phyloP scores from a whole-genome alignment of 2,329 filamentous ascomycete species.

The Venturiaceae sp. region DNA sequence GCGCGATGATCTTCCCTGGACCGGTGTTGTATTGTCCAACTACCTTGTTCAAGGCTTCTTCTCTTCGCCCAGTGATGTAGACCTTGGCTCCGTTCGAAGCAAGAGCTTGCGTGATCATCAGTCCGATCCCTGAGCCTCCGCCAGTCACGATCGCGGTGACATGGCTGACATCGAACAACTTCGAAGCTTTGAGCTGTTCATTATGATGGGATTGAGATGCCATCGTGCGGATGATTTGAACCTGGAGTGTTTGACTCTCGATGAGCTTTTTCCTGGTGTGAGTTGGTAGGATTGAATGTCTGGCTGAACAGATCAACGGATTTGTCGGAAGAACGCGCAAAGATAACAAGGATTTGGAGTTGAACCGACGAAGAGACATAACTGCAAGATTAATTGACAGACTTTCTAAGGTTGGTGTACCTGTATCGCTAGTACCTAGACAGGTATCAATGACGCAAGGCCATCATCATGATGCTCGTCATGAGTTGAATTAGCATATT shows the following conservation, averaged over 20 bases:
- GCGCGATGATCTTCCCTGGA: conserved; percentile 38
- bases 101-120: conserved; percentile 53
- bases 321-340: background rate
- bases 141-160: conserved; percentile 36
- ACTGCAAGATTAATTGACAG: background rate
- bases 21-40: conserved; percentile 41
- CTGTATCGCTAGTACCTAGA: background rate
- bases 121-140: conserved; percentile 50
- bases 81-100: conserved; percentile 51
- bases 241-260: background rate
- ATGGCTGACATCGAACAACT: conserved; percentile 36
- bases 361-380: background rate
- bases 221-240: conserved; percentile 13
- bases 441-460: background rate
- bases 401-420: too few relatives aligned
- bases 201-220: conserved; percentile 16
- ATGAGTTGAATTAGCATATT: too few relatives aligned
- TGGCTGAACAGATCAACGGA: background rate
- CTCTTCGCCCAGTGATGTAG: conserved; percentile 46
- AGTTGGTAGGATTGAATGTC: background rate
- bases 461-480: background rate
- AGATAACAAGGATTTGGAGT: background rate
- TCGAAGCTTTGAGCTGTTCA: conserved; percentile 28
- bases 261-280: background rate
- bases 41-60: conserved; percentile 35